Evolutionary conservation across 2,329 filamentous ascomycete genomes (phyloP), one percentile per base, ranked within the genome.

Genomic region (Colletotrichum tabaci): DNA sequence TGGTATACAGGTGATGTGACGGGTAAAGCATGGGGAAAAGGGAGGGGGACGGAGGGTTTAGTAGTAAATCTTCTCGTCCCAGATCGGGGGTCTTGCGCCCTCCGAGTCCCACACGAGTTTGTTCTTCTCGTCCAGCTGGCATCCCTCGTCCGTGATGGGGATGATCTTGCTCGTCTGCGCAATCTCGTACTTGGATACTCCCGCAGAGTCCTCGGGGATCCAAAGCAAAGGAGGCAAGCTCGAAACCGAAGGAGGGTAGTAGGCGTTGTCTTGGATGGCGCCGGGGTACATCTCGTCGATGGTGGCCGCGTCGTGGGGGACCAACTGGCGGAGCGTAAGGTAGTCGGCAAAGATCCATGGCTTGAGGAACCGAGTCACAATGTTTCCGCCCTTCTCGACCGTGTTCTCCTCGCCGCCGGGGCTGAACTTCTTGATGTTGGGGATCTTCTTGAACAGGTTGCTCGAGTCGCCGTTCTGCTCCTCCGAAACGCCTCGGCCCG

Each of bases 271-370:
- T 78, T 92, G 89, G 1, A 89, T 84, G 61, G 91, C 86, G 0
- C 87, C 84, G 0, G 89, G 79, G 79, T 96, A 95, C 1, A 87
- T 78, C 65, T 90, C 87, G 10, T 87, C 83, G 1, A 83, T 76
- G 35, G 84, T 80, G 3, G 84, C 74, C 6, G 83, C 80, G 44
- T 88, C 83, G 30, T 87, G 84, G 0, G 94, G 93, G 0, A 96
- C 90, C 9, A 95, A 84, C 50, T 88, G 87, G 42, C 93, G 91
- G 76, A 97, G 86, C 3, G 90, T 86, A 21, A 87, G 83, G 79
- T 96, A 97, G 82, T 94, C 90, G 74, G 89, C 86, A 80, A 94
- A 93, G 66, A 90, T 86, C 83, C 96, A 93, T 0, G 95, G 95
- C 76, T 93, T 92, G 70, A 97, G 83, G 84, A 93, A 97, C 74